Evolutionary conservation across 2,329 filamentous ascomycete species (phyloP).

Genomic region (Curvularia eragrostidis): DNA sequence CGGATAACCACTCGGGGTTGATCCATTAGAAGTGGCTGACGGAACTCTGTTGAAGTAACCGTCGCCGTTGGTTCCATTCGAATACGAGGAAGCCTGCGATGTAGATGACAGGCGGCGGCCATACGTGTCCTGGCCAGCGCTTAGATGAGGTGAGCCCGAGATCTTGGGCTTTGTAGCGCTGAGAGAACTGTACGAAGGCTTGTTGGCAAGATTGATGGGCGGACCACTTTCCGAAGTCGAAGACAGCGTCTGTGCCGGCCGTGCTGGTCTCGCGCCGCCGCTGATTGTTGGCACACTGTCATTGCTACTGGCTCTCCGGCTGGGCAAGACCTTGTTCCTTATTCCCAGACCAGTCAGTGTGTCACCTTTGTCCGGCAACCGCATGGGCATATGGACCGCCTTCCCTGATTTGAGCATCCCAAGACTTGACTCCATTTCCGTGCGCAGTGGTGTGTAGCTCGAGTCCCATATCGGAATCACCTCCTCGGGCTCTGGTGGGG

Average conservation of each 20-base stretch:
- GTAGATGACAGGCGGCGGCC: constrained; percentile 41
- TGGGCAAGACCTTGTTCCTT: constrained; percentile 51
- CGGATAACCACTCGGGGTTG: constrained; percentile 27
- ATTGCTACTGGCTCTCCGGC: constrained; percentile 41
- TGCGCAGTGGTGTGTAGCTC: constrained; percentile 68
- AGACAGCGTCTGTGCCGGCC: constrained; percentile 34
- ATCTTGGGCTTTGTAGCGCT: constrained; percentile 44
- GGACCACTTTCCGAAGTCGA: constrained; percentile 38
- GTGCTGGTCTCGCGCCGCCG: constrained; percentile 32
- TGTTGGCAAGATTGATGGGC: constrained; percentile 41
- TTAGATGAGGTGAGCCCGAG: constrained; percentile 43
- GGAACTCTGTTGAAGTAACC: constrained; percentile 55
- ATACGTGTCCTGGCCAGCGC: constrained; percentile 40
- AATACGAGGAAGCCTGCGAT: constrained; percentile 41
- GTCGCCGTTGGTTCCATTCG: constrained; percentile 37
- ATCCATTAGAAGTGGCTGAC: constrained; percentile 42
- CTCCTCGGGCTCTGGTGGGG: constrained; percentile 74
- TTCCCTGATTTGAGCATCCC: constrained; percentile 71
- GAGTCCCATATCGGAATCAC: constrained; percentile 71
- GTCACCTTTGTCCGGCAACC: constrained; percentile 54
- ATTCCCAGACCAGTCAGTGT: constrained; percentile 58
- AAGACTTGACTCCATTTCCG: constrained; percentile 69
- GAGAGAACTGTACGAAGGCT: constrained; percentile 46
- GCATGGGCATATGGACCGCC: constrained; percentile 65
- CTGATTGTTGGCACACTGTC: constrained; percentile 45